Percentiles rank a stretch among this genome's conserved stretches.
These are phyloP conservation scores for Talaromyces albobiverticillius DNA, from an alignment of 2,329 filamentous ascomycete genomes.

Conservation along the genomic window DNA sequence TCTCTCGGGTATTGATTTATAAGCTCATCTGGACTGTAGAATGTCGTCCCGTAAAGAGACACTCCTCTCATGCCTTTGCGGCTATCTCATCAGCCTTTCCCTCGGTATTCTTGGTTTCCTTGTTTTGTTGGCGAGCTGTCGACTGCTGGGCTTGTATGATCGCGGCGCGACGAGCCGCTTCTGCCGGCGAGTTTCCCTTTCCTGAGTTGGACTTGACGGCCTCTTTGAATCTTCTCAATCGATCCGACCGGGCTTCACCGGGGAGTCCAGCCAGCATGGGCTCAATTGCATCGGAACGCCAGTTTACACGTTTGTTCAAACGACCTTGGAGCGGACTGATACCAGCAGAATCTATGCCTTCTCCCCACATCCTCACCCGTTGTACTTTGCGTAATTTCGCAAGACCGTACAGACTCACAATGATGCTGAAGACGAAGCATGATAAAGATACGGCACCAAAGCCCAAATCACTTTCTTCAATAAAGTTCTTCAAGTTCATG, in stretches of 20 bases:
- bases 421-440: slow-evolving; percentile 68
- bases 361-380: slow-evolving; percentile 80
- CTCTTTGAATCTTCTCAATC: slow-evolving; percentile 35
- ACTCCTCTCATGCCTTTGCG: neutral
- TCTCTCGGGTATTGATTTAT: neutral
- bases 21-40: neutral
- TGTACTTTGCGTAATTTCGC: slow-evolving; percentile 80
- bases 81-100: neutral
- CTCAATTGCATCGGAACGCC: slow-evolving; percentile 44
- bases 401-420: slow-evolving; percentile 82
- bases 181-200: slow-evolving; percentile 15
- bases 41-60: neutral
- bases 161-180: slow-evolving; percentile 11
- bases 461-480: slow-evolving; percentile 87
- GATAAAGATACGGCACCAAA: slow-evolving; percentile 72
- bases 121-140: neutral
- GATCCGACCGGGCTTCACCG: slow-evolving; percentile 36
- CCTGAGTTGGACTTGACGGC: slow-evolving; percentile 23
- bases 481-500: slow-evolving; percentile 98
- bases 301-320: slow-evolving; percentile 32
- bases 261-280: slow-evolving; percentile 38
- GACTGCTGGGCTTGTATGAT: slow-evolving; percentile 4
- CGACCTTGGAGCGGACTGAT: slow-evolving; percentile 27
- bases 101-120: neutral
- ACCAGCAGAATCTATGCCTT: slow-evolving; percentile 40